Percentiles rank a stretch among this genome's conserved stretches.
Evolutionary conservation across 2,329 filamentous ascomycete species (phyloP).

Genomic region (Zymoseptoria pseudotritici): DNA sequence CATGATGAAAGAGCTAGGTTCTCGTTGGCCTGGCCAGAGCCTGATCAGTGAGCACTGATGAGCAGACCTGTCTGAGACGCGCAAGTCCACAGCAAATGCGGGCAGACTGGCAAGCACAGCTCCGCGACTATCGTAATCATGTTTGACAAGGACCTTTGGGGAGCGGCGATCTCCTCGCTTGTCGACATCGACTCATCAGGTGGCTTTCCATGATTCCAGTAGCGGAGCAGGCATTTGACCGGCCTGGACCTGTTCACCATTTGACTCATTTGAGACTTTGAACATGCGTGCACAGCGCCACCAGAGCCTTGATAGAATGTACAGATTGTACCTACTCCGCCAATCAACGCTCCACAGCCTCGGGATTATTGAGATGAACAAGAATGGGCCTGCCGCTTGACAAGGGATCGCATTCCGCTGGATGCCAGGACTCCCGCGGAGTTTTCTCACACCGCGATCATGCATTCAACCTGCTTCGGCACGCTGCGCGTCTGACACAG

Average conservation of each 20-base stretch:
- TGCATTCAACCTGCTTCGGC: conserved; percentile 7
- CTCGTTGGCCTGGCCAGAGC: background rate
- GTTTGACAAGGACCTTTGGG: background rate
- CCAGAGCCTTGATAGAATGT: background rate
- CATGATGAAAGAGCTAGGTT: background rate
- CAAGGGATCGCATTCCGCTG: background rate
- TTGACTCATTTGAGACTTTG: background rate
- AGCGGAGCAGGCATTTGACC: background rate
- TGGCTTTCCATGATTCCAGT: background rate
- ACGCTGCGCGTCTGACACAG: conserved; percentile 18
- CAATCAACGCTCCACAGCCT: no score
- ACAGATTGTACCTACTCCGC: background rate
- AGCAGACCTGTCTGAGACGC: background rate
- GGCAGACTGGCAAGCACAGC: background rate
- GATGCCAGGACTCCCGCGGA: background rate
- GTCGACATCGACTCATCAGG: background rate
- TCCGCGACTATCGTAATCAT: background rate
- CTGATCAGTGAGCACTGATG: background rate
- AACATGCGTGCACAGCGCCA: background rate
- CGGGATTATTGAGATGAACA: no score
- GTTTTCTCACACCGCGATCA: background rate
- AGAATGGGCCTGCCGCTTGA: no score
- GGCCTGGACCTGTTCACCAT: background rate
- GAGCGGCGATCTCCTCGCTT: background rate
- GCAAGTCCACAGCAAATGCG: background rate